These are phyloP conservation scores for Neophaeococcomyces aloes DNA, from an alignment of 2,329 filamentous ascomycete genomes.

Conservation along the genomic window DNA sequence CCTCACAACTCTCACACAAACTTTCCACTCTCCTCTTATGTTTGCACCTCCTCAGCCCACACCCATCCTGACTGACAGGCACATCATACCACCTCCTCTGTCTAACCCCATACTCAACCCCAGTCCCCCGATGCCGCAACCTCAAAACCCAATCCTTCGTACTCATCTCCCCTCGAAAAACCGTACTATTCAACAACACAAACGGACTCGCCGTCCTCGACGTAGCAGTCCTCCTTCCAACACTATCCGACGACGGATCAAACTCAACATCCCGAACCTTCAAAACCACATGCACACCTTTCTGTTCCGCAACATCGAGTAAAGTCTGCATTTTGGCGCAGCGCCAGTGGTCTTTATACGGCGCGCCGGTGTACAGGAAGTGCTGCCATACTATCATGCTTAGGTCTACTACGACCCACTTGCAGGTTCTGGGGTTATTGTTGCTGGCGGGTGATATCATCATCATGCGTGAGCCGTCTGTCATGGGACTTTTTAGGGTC, in stretches of 20 bases:
- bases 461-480: constrained; percentile 5
- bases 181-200: background rate
- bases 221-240: too few relatives aligned
- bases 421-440: background rate
- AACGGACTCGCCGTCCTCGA: background rate
- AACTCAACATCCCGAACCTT: constrained; percentile 6
- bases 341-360: constrained; percentile 6
- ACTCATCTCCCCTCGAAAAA: constrained; percentile 6
- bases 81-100: constrained; percentile 3
- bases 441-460: background rate
- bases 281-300: constrained; percentile 4
- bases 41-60: constrained; percentile 3
- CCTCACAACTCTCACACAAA: background rate
- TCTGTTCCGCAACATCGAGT: constrained; percentile 1
- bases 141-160: constrained; percentile 4
- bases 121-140: background rate
- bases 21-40: background rate
- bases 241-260: background rate
- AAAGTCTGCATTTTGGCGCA: constrained; percentile 2
- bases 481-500: constrained; percentile 5
- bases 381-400: constrained; percentile 5
- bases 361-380: constrained; percentile 5
- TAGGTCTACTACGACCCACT: constrained; percentile 5
- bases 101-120: background rate
- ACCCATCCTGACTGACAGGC: constrained; percentile 1